Evolutionary conservation across 768 basidiomycete species (phyloP), one percentile per base, ranked within the genome.

Genomic region (Podaxis rugospora): DNA sequence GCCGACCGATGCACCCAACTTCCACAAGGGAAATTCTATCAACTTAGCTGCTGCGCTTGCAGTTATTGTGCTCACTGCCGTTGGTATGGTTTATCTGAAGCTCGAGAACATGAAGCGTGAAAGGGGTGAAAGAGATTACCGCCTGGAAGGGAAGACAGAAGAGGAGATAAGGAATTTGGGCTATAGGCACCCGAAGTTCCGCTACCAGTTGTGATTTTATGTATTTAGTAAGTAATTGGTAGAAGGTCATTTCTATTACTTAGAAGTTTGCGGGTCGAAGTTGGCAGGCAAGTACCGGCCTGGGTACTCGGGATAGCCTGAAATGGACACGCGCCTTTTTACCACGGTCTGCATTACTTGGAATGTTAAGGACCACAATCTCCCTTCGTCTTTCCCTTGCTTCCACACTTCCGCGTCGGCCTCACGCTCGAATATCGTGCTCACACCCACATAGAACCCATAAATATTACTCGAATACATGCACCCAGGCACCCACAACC

Each of bases 1-100:
- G 9, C 78, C 80, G 3, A 65, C 65, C 13, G 80, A 82, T 61
- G 74, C 78, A 1, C 80, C 79, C 3, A 70, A 80, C 59, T 82
- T 72, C 60, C 79, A 76, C 65, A 75, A 76, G 46, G 80, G 80
- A n/a, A 81, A 80, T 66, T 70, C 73, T 1, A 70, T 80, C 37
- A 81, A 81, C 62, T 73, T 82, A 4, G 76, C 72, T 3, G 74
- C 78, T 2, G 65, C 69, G 0, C 69, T 73, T 25, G 74, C 69
- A 28, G 47, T 78, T 0, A 66, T 79, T 0, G 69, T 71, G 5
- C 55, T 74, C 25, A 46, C 28, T 21, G 4, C 18, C 3, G 6
- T 74, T 11, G 71, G 66, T 11, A 68, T 69, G 25, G 1, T 76
- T 1, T 81, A 79, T 58, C 69, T 82, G 39, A 71, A 68, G 3